Evolutionary conservation across 345 rosid genomes (phyloP).

Genomic region (Gossypium anomalum): DNA sequence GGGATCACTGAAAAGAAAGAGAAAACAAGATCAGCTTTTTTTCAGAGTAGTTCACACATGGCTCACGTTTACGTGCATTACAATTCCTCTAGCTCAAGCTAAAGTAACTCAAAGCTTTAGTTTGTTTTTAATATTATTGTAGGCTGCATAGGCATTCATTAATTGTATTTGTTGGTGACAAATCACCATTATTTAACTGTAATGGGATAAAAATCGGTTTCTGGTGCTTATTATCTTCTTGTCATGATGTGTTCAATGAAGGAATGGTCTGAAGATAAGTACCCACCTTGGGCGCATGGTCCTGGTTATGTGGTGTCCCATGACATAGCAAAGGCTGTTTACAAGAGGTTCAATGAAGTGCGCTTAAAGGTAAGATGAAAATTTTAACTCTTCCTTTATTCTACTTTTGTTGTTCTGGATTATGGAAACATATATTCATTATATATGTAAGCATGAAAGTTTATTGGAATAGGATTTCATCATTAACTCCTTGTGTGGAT

Average conservation of each 20-base stretch:
- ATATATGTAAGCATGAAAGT: background rate
- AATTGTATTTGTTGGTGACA: background rate
- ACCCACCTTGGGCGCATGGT: constrained; percentile 95
- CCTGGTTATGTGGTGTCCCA: constrained; percentile 84
- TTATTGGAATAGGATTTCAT: background rate
- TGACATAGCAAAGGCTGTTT: constrained; percentile 73
- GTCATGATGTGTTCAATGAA: constrained; percentile 17
- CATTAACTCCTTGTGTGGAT: background rate
- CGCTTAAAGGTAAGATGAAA: constrained; percentile 49
- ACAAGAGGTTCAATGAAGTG: constrained; percentile 48
- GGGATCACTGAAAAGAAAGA: background rate
- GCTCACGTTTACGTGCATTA: background rate
- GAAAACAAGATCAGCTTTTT: background rate
- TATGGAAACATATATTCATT: background rate
- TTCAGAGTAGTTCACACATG: background rate
- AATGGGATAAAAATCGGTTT: background rate
- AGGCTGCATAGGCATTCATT: background rate
- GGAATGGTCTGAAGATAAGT: constrained; percentile 83
- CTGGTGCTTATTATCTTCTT: background rate
- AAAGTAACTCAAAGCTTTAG: background rate
- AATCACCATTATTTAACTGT: background rate
- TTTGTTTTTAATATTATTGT: background rate
- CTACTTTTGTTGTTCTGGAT: background rate
- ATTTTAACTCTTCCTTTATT: background rate
- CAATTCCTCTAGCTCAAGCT: background rate